phyloP scores from a whole-genome alignment of 257 asterid genomes.

The Solanum megistacrolobum region DNA sequence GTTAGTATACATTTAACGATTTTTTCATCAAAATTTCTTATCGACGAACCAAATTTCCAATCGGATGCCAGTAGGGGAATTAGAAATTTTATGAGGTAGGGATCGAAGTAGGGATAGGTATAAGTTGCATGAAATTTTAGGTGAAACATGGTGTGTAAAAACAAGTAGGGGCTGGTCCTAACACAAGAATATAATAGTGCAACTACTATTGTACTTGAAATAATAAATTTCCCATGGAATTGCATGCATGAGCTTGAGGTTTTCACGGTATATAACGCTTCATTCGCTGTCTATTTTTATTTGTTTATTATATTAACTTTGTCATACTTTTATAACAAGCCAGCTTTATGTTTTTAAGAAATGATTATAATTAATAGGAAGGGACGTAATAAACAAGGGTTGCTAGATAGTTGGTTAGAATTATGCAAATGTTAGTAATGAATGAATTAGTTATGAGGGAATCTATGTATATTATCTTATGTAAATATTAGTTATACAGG shows the following conservation, averaged over 20 bases:
- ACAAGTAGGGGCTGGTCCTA: not conserved
- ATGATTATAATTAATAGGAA: too few relatives aligned
- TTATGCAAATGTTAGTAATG: too few relatives aligned
- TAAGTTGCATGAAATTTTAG: not conserved
- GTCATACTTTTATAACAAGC: rapidly evolving
- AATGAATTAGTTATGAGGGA: too few relatives aligned
- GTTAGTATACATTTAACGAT: not conserved
- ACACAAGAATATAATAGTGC: not conserved
- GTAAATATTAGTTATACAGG: too few relatives aligned
- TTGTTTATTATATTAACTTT: not conserved
- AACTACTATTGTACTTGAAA: not conserved
- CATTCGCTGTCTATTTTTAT: not conserved
- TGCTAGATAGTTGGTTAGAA: too few relatives aligned
- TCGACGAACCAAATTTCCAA: not conserved
- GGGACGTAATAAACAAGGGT: rapidly evolving
- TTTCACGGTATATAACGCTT: not conserved
- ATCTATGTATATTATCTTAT: too few relatives aligned
- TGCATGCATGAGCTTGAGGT: not conserved
- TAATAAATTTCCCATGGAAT: not conserved
- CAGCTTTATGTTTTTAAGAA: too few relatives aligned
- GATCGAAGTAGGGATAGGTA: not conserved
- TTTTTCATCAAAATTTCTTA: not conserved
- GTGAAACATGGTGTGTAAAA: not conserved
- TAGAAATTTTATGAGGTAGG: not conserved
- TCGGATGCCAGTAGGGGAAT: not conserved